A percentile compares a stretch with the other conserved stretches of the same genome.
These are phyloP conservation scores for Tylopilus sp. DNA, from an alignment of 1,284 basidiomycete species.

Conservation along the genomic window DNA sequence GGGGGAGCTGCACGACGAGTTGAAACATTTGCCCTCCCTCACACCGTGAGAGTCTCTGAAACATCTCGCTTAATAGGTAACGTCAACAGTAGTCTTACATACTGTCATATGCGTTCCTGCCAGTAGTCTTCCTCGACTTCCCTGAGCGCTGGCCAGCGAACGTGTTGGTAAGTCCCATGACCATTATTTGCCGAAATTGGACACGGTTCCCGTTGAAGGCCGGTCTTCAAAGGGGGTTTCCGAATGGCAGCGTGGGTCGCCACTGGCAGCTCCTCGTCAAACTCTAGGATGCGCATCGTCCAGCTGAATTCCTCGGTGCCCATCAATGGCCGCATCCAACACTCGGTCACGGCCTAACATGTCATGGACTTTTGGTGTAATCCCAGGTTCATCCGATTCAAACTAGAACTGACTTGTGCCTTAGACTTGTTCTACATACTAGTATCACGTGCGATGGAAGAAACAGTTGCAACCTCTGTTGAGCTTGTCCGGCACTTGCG, in stretches of 20 bases:
- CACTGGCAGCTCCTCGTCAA: too few species aligned
- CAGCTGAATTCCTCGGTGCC: too few species aligned
- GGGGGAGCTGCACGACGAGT: background rate
- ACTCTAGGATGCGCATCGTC: too few species aligned
- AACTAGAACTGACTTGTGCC: background rate
- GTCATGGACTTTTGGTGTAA: too few species aligned
- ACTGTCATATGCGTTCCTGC: background rate
- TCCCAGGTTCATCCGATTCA: background rate
- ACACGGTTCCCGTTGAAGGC: background rate
- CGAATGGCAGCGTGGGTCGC: too few species aligned
- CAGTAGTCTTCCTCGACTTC: conserved; percentile 3
- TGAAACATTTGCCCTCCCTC: conserved; percentile 16
- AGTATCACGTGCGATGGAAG: background rate
- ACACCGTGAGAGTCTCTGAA: background rate
- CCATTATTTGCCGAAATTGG: too few species aligned
- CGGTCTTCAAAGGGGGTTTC: background rate
- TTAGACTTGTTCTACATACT: too few species aligned
- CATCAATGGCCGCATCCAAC: background rate
- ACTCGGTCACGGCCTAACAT: background rate
- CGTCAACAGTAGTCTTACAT: conserved; percentile 11
- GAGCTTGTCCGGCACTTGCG: background rate
- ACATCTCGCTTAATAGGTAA: conserved; percentile 14
- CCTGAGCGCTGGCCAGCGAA: background rate
- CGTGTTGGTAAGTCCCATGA: background rate
- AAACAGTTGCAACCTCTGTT: background rate